phyloP scores from a whole-genome alignment of 176 grass and related monocot genomes.

The Aegilops longissima region DNA sequence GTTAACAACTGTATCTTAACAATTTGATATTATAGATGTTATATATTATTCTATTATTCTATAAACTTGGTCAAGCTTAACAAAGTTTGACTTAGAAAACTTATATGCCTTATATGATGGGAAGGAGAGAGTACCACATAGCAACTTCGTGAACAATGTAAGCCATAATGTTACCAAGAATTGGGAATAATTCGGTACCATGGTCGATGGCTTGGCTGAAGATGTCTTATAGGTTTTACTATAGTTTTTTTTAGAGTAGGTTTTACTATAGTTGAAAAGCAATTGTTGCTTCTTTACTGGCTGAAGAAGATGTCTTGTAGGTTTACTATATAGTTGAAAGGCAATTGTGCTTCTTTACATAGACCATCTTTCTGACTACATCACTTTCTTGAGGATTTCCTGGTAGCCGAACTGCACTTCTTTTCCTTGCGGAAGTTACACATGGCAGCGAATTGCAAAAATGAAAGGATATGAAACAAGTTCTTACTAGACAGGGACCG shows the following conservation, averaged over 20 bases:
- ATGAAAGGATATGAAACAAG: conserved; percentile 24
- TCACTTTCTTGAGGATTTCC: neutral
- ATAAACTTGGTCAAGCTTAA: neutral
- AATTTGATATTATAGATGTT: too few species aligned
- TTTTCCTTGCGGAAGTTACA: conserved; percentile 17
- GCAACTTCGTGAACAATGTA: neutral
- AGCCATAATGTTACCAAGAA: neutral
- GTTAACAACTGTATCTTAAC: neutral
- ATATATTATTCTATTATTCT: too few species aligned
- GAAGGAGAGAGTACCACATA: neutral
- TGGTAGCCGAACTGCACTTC: neutral
- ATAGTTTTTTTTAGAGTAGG: too few species aligned
- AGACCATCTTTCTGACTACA: neutral
- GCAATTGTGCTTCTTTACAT: neutral
- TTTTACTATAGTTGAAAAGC: too few species aligned
- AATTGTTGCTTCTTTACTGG: too few species aligned
- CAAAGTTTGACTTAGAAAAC: neutral
- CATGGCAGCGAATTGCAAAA: neutral
- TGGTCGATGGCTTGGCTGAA: too few species aligned
- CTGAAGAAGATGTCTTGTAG: too few species aligned
- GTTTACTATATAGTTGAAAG: neutral
- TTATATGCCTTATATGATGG: neutral
- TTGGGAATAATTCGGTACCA: too few species aligned
- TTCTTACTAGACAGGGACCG: conserved; percentile 38
- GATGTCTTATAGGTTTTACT: too few species aligned